phyloP scores from a whole-genome alignment of 2,329 filamentous ascomycete genomes.

The Orbilia oligospora region DNA sequence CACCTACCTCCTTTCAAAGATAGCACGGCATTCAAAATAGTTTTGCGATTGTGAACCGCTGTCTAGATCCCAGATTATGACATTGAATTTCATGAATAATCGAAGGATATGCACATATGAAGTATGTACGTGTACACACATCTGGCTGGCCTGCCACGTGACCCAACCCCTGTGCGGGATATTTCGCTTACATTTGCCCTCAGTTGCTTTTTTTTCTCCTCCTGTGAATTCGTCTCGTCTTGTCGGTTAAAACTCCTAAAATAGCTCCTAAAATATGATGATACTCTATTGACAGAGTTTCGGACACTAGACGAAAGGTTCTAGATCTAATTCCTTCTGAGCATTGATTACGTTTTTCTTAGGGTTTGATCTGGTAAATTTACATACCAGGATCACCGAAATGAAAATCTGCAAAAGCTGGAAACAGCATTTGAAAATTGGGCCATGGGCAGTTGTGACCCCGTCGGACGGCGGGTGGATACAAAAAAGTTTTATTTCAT shows the following conservation, averaged over 20 bases:
- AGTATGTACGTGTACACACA: background rate
- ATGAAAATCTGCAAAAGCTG: background rate
- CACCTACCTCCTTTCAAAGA: conserved; percentile 27
- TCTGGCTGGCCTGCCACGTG: conserved; percentile 55
- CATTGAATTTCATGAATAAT: conserved; percentile 11
- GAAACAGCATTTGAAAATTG: background rate
- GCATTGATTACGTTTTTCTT: background rate
- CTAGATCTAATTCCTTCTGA: conserved; percentile 13
- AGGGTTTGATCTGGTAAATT: conserved; percentile 7
- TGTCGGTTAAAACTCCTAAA: conserved; percentile 30
- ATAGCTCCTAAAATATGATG: conserved; percentile 33
- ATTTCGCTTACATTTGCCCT: conserved; percentile 56
- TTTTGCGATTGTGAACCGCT: conserved; percentile 30
- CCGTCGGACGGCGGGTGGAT: conserved; percentile 36
- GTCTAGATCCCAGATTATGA: background rate
- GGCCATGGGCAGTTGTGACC: conserved; percentile 4
- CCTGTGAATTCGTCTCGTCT: conserved; percentile 15
- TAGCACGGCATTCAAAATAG: conserved; percentile 40
- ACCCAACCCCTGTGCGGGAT: conserved; percentile 38
- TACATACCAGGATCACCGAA: background rate
- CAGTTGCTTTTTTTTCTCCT: conserved; percentile 48
- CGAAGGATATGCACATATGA: background rate
- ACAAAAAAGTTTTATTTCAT: conserved; percentile 20
- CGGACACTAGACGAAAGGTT: conserved; percentile 4
- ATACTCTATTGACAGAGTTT: background rate